These are phyloP conservation scores for Lepidopterella palustris DNA, from an alignment of 495 filamentous ascomycete species.

Conservation along the genomic window DNA sequence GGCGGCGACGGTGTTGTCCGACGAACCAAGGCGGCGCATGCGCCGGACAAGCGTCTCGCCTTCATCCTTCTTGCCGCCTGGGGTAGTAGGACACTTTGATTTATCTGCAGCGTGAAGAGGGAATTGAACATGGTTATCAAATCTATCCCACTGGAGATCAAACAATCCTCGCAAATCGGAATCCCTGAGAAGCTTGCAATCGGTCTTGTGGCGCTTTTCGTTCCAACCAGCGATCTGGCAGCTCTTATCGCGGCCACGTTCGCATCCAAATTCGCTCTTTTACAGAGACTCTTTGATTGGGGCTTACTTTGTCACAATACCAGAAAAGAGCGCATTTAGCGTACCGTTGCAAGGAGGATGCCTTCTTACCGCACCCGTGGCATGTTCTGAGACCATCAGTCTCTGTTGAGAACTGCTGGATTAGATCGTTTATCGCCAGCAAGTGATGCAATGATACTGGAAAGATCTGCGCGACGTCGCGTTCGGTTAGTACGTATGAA, in stretches of 20 bases:
- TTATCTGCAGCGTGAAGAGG: conserved; percentile 21
- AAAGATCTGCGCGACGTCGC: conserved; percentile 32
- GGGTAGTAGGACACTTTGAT: too few relatives aligned
- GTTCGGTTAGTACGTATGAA: conserved; percentile 1
- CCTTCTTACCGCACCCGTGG: conserved; percentile 29
- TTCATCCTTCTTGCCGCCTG: too few relatives aligned
- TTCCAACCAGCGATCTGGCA: conserved; percentile 35
- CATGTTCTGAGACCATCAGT: conserved; percentile 20
- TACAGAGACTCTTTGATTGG: too few relatives aligned
- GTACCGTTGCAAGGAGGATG: conserved; percentile 23
- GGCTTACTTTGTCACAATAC: conserved; percentile 34
- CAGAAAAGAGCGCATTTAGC: conserved; percentile 31
- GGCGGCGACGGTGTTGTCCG: too few relatives aligned
- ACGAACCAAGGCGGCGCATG: too few relatives aligned
- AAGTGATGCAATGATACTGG: conserved; percentile 30
- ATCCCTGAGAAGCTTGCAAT: conserved; percentile 38
- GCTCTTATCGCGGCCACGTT: conserved; percentile 25
- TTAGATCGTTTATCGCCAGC: conserved; percentile 27
- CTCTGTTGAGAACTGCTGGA: conserved; percentile 32
- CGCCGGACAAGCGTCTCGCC: too few relatives aligned
- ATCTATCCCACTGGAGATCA: conserved; percentile 32
- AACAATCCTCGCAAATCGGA: conserved; percentile 33
- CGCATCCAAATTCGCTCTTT: conserved; percentile 16
- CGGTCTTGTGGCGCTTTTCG: conserved; percentile 35
- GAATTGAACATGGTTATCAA: conserved; percentile 32